phyloP scores from a whole-genome alignment of 2,329 filamentous ascomycete genomes.

The Cordyceps pruinosa region DNA sequence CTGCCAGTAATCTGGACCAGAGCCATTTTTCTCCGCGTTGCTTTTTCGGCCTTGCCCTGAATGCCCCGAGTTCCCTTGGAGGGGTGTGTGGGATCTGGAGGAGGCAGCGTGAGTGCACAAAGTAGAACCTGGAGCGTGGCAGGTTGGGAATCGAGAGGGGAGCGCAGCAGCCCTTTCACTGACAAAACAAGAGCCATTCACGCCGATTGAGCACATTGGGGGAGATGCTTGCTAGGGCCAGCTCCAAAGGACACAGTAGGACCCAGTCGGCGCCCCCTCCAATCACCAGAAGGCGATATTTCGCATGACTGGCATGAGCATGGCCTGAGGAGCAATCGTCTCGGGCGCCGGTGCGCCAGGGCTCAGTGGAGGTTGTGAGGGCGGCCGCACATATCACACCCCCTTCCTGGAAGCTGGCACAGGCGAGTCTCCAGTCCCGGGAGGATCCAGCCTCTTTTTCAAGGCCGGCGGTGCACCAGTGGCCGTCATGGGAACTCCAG shows the following conservation, averaged over 20 bases:
- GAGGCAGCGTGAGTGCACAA: constrained; percentile 1
- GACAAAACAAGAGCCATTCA: background rate
- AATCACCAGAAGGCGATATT: constrained; percentile 2
- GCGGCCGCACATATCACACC: background rate
- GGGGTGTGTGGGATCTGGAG: constrained; percentile 13
- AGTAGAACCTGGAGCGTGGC: background rate
- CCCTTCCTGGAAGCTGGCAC: background rate
- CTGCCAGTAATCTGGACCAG: background rate
- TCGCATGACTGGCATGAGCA: constrained; percentile 3
- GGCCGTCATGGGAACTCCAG: background rate
- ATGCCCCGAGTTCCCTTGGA: background rate
- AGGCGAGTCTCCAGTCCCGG: background rate
- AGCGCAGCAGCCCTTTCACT: background rate
- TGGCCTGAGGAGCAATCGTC: constrained; percentile 5
- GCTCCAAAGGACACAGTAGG: background rate
- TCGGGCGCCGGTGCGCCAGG: background rate
- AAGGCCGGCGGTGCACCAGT: background rate
- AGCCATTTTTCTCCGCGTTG: constrained; percentile 9
- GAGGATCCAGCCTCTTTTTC: constrained; percentile 8
- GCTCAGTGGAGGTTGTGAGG: background rate
- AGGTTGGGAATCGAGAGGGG: background rate
- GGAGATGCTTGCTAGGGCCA: background rate
- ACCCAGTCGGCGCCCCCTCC: background rate
- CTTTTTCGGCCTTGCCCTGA: constrained; percentile 12
- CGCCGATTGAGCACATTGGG: background rate